Conservation (phyloP, 2,329 filamentous ascomycete genomes). For the Penicillium sp. region DNA sequence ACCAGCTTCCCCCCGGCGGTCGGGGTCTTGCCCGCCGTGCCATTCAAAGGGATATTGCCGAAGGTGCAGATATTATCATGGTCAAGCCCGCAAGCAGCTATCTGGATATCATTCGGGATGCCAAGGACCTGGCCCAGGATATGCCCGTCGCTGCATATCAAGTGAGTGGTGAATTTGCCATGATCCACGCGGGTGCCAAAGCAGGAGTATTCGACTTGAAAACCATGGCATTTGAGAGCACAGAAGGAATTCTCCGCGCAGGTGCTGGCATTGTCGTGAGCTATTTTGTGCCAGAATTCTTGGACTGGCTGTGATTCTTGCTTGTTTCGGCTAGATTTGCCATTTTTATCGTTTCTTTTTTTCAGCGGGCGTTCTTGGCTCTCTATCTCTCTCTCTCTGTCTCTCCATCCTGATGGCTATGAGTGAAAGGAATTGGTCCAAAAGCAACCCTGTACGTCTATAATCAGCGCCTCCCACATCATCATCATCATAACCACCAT, state of each 20-base stretch:
- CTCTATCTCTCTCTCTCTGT: too few relatives aligned
- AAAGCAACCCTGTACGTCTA: too few relatives aligned
- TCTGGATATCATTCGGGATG: constrained; percentile 94
- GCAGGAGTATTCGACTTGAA: constrained; percentile 95
- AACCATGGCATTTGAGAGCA: constrained; percentile 89
- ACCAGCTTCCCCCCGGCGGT: constrained; percentile 89
- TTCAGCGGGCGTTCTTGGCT: too few relatives aligned
- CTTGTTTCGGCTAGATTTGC: too few relatives aligned
- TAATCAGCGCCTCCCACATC: too few relatives aligned
- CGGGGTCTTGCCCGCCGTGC: constrained; percentile 86
- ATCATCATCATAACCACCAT: too few relatives aligned
- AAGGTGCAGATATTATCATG: constrained; percentile 98
- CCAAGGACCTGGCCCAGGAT: constrained; percentile 87
- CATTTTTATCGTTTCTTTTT: too few relatives aligned
- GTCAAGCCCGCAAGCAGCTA: constrained; percentile 96
- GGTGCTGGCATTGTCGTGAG: constrained; percentile 89
- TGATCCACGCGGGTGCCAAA: constrained; percentile 94
- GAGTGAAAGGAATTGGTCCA: too few relatives aligned
- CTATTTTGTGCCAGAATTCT: constrained; percentile 82
- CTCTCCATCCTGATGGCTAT: too few relatives aligned
- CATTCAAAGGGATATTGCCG: constrained; percentile 80
- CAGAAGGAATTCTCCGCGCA: constrained; percentile 85
- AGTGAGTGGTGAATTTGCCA: constrained; percentile 93
- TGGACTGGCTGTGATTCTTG: constrained; percentile 51
- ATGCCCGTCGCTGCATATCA: constrained; percentile 94